Conservation (phyloP, 2,329 filamentous ascomycete genomes). For the Cladosporium sphaerospermum region DNA sequence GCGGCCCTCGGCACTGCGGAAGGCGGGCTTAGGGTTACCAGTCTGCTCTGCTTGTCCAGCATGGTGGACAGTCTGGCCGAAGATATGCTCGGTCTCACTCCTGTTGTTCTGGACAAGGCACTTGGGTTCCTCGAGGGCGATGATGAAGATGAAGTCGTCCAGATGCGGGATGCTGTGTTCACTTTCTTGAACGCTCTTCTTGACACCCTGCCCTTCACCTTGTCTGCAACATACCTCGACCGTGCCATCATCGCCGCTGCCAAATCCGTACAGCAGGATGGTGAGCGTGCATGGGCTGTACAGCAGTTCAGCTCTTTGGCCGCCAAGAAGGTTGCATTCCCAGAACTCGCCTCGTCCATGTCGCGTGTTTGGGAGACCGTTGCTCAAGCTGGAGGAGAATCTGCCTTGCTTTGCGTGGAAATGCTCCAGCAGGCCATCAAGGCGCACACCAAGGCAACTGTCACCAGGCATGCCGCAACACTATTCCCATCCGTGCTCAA, state of each 20-base stretch:
- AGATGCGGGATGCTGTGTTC: conserved; percentile 69
- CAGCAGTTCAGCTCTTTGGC: conserved; percentile 62
- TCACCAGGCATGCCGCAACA: conserved; percentile 66
- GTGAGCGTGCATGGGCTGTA: conserved; percentile 13
- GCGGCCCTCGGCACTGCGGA: conserved; percentile 71
- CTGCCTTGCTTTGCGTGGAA: conserved; percentile 2
- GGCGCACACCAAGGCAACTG: conserved; percentile 67
- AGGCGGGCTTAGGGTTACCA: conserved; percentile 68
- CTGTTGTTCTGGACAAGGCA: conserved; percentile 64
- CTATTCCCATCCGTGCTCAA: conserved; percentile 59
- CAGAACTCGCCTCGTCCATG: conserved; percentile 67
- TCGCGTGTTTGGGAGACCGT: conserved; percentile 66
- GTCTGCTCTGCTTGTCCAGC: conserved; percentile 82
- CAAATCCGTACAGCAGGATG: conserved; percentile 48
- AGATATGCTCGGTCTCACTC: conserved; percentile 75
- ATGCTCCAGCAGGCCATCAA: conserved; percentile 67
- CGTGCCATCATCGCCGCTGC: conserved; percentile 67
- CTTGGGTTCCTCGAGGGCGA: conserved; percentile 58
- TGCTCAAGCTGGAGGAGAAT: conserved; percentile 32
- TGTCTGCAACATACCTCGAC: conserved; percentile 68
- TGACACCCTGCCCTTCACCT: conserved; percentile 82
- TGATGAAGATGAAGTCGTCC: conserved; percentile 44
- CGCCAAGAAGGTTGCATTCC: conserved; percentile 70
- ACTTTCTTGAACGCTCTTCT: conserved; percentile 72
- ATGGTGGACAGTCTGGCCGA: conserved; percentile 84